A percentile compares a stretch with the other conserved stretches of the same genome.
Conservation (phyloP, 2,329 filamentous ascomycete genomes). For the Drechslerella dactyloides region DNA sequence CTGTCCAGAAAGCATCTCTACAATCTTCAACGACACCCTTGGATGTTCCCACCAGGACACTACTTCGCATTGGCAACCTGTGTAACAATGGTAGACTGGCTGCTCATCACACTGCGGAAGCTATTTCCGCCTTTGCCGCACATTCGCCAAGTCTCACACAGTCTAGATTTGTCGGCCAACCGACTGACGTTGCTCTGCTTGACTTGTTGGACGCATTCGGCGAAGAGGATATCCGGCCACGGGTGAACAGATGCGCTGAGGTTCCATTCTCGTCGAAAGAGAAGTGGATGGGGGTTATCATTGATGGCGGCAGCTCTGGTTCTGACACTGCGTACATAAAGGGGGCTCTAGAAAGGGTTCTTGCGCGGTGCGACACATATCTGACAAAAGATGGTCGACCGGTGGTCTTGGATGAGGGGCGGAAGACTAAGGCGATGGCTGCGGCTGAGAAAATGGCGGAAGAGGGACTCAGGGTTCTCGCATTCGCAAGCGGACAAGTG, state of each 20-base stretch:
- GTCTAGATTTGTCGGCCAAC: conserved; percentile 94
- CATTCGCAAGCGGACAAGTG: conserved; percentile 83
- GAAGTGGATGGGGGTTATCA: conserved; percentile 95
- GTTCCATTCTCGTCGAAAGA: conserved; percentile 95
- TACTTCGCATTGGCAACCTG: conserved; percentile 91
- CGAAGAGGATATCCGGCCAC: conserved; percentile 81
- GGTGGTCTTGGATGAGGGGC: conserved; percentile 77
- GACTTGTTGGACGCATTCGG: conserved; percentile 89
- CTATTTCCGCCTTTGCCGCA: conserved; percentile 74
- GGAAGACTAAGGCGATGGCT: conserved; percentile 74
- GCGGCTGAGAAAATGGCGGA: conserved; percentile 87
- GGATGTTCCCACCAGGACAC: conserved; percentile 76
- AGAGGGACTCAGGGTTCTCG: conserved; percentile 86
- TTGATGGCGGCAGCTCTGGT: conserved; percentile 65
- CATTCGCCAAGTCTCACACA: conserved; percentile 69
- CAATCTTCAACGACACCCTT: conserved; percentile 64
- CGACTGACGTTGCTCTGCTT: conserved; percentile 95
- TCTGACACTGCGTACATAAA: conserved; percentile 93
- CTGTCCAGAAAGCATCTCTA: conserved; percentile 62
- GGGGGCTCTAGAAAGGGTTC: conserved; percentile 84
- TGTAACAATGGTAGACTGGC: conserved; percentile 91
- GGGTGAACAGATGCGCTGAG: conserved; percentile 83
- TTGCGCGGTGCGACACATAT: conserved; percentile 88
- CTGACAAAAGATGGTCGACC: conserved; percentile 84
- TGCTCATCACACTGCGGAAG: conserved; percentile 72